phyloP scores from a whole-genome alignment of 345 rosid species.

The Limnanthes douglasii region DNA sequence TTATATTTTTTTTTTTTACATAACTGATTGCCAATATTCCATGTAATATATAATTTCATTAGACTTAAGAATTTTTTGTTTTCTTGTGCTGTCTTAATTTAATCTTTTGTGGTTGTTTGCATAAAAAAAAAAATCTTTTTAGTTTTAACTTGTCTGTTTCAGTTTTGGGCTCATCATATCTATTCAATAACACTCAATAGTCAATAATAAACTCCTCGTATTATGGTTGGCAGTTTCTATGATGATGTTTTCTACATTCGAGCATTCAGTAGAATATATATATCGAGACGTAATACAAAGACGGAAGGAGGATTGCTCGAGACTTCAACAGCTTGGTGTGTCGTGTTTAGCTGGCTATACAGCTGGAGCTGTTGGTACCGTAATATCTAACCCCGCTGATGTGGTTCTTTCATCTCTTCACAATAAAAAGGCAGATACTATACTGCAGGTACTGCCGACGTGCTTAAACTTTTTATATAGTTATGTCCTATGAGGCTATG shows the following conservation, averaged over 20 bases:
- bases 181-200: too few species aligned
- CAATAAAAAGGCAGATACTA: constrained; percentile 31
- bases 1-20: too few species aligned
- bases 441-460: constrained; percentile 17
- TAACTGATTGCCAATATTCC: too few species aligned
- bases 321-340: constrained; percentile 50
- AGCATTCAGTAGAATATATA: constrained; percentile 47
- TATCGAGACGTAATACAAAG: constrained; percentile 26
- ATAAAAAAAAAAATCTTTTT: too few species aligned
- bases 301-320: constrained; percentile 49
- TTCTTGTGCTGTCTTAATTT: too few species aligned
- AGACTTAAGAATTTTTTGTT: too few species aligned
- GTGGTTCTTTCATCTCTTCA: constrained; percentile 40
- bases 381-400: constrained; percentile 50
- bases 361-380: constrained; percentile 56
- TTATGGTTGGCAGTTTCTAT: constrained; percentile 31
- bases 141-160: too few species aligned
- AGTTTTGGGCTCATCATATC: too few species aligned
- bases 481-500: too few species aligned
- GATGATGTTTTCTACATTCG: constrained; percentile 69
- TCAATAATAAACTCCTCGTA: too few species aligned
- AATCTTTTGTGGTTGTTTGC: too few species aligned
- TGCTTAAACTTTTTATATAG: background rate
- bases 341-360: constrained; percentile 66
- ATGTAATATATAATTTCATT: constrained; percentile 11